Conservation (phyloP, 192 early-diverging fungal genomes). For the Spizellomyces sp. region DNA sequence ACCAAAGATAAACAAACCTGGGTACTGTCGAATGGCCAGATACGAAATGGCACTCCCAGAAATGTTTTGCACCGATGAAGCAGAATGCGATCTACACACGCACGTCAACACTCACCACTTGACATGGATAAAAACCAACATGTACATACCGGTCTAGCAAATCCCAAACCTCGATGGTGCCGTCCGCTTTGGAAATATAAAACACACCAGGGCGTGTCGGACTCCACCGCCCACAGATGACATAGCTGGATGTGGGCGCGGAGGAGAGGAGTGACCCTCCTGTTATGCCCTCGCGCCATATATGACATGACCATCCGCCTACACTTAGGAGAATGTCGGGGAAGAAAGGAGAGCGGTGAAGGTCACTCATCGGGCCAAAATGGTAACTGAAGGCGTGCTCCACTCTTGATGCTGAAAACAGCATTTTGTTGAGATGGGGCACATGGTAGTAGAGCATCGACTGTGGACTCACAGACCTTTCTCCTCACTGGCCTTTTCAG, state of each 20-base stretch:
- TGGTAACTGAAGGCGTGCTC: constrained; percentile 53
- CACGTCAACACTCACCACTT: background rate
- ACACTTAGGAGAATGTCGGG: constrained; percentile 59
- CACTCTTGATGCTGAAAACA: constrained; percentile 47
- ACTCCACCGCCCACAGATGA: constrained; percentile 61
- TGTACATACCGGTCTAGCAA: constrained; percentile 47
- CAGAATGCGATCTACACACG: constrained; percentile 42
- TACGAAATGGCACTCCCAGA: constrained; percentile 51
- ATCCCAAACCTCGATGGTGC: constrained; percentile 65
- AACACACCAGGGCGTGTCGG: constrained; percentile 67
- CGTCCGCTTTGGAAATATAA: constrained; percentile 61
- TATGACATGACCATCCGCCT: constrained; percentile 64
- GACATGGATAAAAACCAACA: background rate
- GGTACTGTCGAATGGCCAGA: constrained; percentile 55
- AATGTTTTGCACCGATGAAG: constrained; percentile 53
- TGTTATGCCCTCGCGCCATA: constrained; percentile 59
- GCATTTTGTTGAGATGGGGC: background rate
- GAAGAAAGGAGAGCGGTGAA: constrained; percentile 66
- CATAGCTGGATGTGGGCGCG: constrained; percentile 33
- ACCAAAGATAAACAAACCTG: constrained; percentile 23
- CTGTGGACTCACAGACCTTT: constrained; percentile 42
- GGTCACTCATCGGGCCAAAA: constrained; percentile 58
- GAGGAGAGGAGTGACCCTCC: constrained; percentile 58
- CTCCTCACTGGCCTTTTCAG: constrained; percentile 60
- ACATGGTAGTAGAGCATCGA: constrained; percentile 7